Percentiles rank a stretch among this genome's conserved stretches.
Conservation (phyloP, 495 filamentous ascomycete species). For the Penicillium ucsense region DNA sequence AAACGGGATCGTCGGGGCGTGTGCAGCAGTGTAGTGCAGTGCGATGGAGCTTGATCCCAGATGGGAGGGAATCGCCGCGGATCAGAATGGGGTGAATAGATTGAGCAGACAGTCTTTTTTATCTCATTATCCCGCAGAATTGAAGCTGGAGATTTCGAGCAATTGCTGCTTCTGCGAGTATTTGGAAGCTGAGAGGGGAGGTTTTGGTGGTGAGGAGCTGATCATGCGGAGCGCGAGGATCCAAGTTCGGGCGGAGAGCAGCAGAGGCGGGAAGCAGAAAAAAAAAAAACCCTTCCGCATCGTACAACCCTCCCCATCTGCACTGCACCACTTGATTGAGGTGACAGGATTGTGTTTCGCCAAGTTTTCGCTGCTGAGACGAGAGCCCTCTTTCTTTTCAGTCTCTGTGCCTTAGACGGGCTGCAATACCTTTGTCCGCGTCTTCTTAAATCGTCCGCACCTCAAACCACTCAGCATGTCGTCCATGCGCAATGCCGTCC, state of each 20-base stretch:
- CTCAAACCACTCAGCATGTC: constrained; percentile 47
- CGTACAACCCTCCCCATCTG: constrained; percentile 5
- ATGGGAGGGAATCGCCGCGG: too few species aligned
- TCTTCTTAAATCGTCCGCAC: neutral
- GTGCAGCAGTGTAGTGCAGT: too few species aligned
- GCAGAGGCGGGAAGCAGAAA: constrained; percentile 14
- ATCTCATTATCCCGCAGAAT: too few species aligned
- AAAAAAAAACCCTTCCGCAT: constrained; percentile 16
- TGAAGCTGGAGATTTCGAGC: neutral
- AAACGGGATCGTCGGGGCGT: too few species aligned
- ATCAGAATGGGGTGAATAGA: too few species aligned
- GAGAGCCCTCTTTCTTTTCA: neutral
- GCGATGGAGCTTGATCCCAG: too few species aligned
- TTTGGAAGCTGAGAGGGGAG: neutral
- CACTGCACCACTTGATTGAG: neutral
- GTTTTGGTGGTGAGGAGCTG: constrained; percentile 6
- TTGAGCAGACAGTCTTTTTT: too few species aligned
- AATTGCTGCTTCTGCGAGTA: neutral
- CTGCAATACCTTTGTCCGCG: neutral
- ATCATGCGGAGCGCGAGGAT: constrained; percentile 21
- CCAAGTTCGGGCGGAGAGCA: constrained; percentile 20
- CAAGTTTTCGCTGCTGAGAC: too few species aligned
- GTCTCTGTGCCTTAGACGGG: neutral
- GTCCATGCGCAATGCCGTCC: constrained; percentile 72
- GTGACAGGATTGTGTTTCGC: too few species aligned